Conservation (phyloP, 2,329 filamentous ascomycete genomes). For the Apiospora rasikravindrae region DNA sequence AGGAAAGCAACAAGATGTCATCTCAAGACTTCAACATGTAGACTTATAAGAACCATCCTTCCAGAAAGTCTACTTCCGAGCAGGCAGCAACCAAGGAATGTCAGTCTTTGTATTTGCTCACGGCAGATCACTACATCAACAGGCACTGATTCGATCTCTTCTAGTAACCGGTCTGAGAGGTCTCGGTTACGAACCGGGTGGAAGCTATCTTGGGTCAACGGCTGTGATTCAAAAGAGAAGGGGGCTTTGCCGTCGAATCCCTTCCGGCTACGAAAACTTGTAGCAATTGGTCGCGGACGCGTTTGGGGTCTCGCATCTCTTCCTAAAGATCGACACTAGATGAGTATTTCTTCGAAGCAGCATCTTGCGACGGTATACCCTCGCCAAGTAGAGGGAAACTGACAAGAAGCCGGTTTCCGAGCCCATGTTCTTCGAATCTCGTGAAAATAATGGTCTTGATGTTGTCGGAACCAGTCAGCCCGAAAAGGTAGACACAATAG, state of each 20-base stretch:
- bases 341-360: no score
- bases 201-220: background rate
- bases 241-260: background rate
- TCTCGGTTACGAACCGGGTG: background rate
- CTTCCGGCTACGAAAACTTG: background rate
- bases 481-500: no score
- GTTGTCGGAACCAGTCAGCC: background rate
- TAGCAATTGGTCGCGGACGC: background rate
- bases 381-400: background rate
- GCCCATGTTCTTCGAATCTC: background rate
- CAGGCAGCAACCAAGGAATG: background rate
- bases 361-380: background rate
- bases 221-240: no score
- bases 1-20: no score
- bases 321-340: no score
- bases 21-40: background rate
- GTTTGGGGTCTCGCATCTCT: background rate
- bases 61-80: background rate
- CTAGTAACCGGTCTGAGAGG: background rate
- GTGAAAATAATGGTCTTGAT: background rate
- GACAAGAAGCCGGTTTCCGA: background rate
- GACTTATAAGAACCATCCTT: no score
- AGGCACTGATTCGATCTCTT: background rate
- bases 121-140: background rate
- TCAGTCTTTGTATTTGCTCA: background rate